Evolutionary conservation across 805 yeast species (phyloP).

Genomic region (Yarrowia osloensis): DNA sequence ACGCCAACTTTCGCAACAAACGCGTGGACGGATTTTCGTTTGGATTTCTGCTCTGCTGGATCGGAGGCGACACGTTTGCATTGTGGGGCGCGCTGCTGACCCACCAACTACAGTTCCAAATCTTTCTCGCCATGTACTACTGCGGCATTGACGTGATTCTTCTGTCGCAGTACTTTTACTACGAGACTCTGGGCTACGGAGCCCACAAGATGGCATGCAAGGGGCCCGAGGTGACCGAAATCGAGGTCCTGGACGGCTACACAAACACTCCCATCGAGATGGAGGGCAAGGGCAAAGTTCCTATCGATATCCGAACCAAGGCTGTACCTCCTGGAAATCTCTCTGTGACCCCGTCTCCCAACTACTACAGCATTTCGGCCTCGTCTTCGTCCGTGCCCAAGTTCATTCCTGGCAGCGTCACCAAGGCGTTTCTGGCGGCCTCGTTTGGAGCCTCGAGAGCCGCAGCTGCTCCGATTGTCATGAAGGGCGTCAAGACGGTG

Average conservation of each 20-base stretch:
- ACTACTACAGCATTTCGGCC: slow-evolving; percentile 19
- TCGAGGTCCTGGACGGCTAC: slow-evolving; percentile 17
- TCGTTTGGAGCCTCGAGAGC: slow-evolving; percentile 23
- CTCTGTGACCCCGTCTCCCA: slow-evolving; percentile 37
- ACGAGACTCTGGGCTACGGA: slow-evolving; percentile 43
- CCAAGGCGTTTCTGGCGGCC: slow-evolving; percentile 27
- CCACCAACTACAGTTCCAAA: slow-evolving; percentile 78
- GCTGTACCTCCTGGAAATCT: not conserved
- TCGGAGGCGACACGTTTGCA: slow-evolving; percentile 62
- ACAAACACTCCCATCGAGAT: slow-evolving; percentile 9
- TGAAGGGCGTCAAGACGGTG: not conserved
- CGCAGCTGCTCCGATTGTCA: slow-evolving; percentile 19
- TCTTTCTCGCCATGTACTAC: slow-evolving; percentile 70
- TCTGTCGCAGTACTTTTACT: slow-evolving; percentile 71
- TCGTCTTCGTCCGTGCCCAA: slow-evolving; percentile 2
- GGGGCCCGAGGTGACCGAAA: not conserved
- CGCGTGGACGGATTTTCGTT: slow-evolving; percentile 70
- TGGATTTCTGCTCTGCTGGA: slow-evolving; percentile 63
- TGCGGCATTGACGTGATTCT: slow-evolving; percentile 69
- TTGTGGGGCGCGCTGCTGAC: slow-evolving; percentile 74
- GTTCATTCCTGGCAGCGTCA: slow-evolving; percentile 19
- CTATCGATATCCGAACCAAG: slow-evolving; percentile 3
- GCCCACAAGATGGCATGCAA: not conserved
- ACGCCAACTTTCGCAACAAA: slow-evolving; percentile 56
- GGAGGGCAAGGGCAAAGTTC: slow-evolving; percentile 7